phyloP scores from a whole-genome alignment of 352 stramenopile genomes.

The Phytophthora palmivora region DNA sequence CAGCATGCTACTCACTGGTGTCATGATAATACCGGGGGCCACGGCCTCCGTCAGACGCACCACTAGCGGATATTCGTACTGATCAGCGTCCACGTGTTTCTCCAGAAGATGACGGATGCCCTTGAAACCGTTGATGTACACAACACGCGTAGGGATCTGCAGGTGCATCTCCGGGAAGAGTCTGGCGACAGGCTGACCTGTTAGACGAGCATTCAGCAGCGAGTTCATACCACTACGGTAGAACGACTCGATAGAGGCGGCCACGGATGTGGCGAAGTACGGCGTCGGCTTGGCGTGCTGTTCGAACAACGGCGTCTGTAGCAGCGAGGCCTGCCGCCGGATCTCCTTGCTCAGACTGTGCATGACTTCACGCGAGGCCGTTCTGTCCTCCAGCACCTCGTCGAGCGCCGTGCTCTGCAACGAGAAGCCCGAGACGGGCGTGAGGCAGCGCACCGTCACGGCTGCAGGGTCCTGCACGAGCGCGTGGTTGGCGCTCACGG shows the following conservation, averaged over 20 bases:
- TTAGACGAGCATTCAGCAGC: conserved; percentile 89
- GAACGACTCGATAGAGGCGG: conserved; percentile 92
- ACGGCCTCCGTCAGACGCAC: conserved; percentile 86
- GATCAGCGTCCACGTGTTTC: conserved; percentile 85
- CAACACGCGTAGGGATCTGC: conserved; percentile 92
- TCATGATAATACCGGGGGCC: conserved; percentile 93
- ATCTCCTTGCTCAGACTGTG: conserved; percentile 90
- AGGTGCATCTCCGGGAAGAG: conserved; percentile 95
- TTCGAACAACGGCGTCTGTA: conserved; percentile 91
- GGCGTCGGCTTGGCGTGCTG: conserved; percentile 91
- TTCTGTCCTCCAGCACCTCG: conserved; percentile 80
- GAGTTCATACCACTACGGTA: conserved; percentile 94
- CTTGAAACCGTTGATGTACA: conserved; percentile 96
- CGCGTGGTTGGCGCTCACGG: conserved; percentile 84
- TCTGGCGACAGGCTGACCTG: conserved; percentile 73
- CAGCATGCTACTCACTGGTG: conserved; percentile 91
- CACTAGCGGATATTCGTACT: conserved; percentile 82
- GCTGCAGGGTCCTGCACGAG: conserved; percentile 79
- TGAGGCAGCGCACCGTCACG: conserved; percentile 82
- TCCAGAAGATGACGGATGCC: conserved; percentile 85
- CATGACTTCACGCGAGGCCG: conserved; percentile 85
- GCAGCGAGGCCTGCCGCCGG: conserved; percentile 81
- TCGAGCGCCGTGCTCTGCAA: conserved; percentile 71
- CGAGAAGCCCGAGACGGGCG: conserved; percentile 81
- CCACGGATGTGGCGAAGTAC: conserved; percentile 91